phyloP scores from a whole-genome alignment of 257 asterid species.

The Rhazya stricta region DNA sequence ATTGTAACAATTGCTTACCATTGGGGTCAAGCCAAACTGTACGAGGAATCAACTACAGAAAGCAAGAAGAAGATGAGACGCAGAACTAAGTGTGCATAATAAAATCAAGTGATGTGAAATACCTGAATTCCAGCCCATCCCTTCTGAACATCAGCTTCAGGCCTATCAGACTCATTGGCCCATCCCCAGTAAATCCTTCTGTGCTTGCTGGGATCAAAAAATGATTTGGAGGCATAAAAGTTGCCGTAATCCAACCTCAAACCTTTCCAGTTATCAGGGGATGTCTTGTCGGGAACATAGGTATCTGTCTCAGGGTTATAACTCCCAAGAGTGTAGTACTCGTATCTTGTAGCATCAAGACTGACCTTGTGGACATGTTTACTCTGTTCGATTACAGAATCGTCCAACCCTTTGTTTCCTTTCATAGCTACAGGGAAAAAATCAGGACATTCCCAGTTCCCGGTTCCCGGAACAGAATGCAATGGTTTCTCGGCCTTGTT shows the following conservation, averaged over 20 bases:
- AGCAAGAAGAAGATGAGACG: neutral
- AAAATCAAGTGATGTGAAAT: neutral
- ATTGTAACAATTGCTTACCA: constrained; percentile 45
- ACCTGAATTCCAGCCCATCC: constrained; percentile 57
- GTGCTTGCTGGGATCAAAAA: constrained; percentile 36
- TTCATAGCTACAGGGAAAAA: constrained; percentile 33
- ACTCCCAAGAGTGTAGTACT: constrained; percentile 43
- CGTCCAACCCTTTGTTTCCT: constrained; percentile 28
- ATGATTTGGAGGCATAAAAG: constrained; percentile 49
- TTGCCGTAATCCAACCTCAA: constrained; percentile 48
- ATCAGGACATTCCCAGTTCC: constrained; percentile 56
- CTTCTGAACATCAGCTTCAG: constrained; percentile 23
- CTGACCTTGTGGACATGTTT: constrained; percentile 38
- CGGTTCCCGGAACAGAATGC: constrained; percentile 31
- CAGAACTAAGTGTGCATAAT: neutral
- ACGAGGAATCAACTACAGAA: constrained; percentile 36
- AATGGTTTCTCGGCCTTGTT: constrained; percentile 39
- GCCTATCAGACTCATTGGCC: constrained; percentile 43
- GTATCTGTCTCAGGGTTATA: constrained; percentile 23
- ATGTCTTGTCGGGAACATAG: constrained; percentile 32
- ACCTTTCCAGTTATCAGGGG: constrained; percentile 39
- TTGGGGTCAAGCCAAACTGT: constrained; percentile 34
- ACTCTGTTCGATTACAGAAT: constrained; percentile 1
- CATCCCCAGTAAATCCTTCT: constrained; percentile 50
- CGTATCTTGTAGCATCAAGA: constrained; percentile 37